A percentile compares a stretch with the other conserved stretches of the same genome.
Conservation (phyloP, 202 grass and related monocot genomes). For the Saccharum hybrid region DNA sequence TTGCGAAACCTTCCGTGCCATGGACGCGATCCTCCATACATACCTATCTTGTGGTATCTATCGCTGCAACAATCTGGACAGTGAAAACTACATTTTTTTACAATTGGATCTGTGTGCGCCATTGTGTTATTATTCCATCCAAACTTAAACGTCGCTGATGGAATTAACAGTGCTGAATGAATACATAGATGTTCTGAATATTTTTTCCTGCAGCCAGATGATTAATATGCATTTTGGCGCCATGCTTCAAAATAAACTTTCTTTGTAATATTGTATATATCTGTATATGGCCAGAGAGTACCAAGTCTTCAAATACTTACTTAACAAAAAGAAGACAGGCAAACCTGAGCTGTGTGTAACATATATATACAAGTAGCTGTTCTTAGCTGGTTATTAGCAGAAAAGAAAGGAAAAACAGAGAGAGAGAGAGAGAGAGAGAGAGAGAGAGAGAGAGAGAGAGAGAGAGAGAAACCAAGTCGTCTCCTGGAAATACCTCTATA, state of each 20-base stretch:
- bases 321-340: background rate
- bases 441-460: no score
- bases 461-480: background rate
- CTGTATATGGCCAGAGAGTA: background rate
- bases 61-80: background rate
- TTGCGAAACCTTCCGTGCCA: conserved; percentile 5
- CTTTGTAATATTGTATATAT: background rate
- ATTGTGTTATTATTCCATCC: background rate
- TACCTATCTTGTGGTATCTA: conserved; percentile 5
- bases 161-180: background rate
- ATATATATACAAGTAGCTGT: background rate
- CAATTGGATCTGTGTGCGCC: background rate
- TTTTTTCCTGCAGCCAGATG: background rate
- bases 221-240: background rate
- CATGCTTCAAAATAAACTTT: background rate
- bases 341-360: conserved; percentile 25
- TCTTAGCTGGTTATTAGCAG: background rate
- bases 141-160: background rate
- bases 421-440: no score
- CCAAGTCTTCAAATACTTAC: background rate
- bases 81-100: conserved; percentile 10
- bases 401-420: background rate
- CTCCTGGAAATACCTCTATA: conserved; percentile 5
- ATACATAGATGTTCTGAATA: background rate
- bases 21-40: conserved; percentile 19